Percentiles rank a stretch among this genome's conserved stretches.
phyloP scores from a whole-genome alignment of 2,329 filamentous ascomycete species.

The Phialophora macrospora region DNA sequence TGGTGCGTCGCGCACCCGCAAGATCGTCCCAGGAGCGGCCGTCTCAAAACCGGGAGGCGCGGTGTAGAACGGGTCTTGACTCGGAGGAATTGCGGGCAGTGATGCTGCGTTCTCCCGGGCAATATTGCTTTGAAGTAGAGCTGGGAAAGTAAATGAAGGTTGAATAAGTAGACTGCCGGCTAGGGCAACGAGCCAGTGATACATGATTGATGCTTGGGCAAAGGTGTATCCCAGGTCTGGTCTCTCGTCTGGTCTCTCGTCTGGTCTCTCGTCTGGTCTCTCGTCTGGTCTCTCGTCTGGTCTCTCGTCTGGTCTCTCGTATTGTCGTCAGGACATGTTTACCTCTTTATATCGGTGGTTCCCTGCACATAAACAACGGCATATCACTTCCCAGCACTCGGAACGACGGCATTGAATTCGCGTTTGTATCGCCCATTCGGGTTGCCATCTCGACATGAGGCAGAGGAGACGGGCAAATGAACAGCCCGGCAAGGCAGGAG shows the following conservation, averaged over 20 bases:
- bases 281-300: not conserved
- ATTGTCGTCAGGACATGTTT: not conserved
- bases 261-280: not conserved
- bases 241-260: not conserved
- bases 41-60: not conserved
- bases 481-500: not conserved
- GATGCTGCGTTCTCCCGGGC: not conserved
- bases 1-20: not conserved
- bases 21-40: not conserved
- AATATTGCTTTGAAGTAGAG: not conserved
- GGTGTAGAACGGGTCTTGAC: not conserved
- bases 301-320: not conserved
- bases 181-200: not conserved
- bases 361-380: not conserved
- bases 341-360: not conserved
- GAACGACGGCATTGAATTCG: not conserved
- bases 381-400: not conserved
- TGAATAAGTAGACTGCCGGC: not conserved
- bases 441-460: not conserved
- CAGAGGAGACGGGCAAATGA: not conserved
- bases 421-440: not conserved
- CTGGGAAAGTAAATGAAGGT: not conserved
- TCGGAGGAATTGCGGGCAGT: not conserved
- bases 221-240: not conserved
- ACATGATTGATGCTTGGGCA: not conserved